These are phyloP conservation scores for Fistulinella prunicolor DNA, from an alignment of 768 basidiomycete species.

Conservation along the genomic window DNA sequence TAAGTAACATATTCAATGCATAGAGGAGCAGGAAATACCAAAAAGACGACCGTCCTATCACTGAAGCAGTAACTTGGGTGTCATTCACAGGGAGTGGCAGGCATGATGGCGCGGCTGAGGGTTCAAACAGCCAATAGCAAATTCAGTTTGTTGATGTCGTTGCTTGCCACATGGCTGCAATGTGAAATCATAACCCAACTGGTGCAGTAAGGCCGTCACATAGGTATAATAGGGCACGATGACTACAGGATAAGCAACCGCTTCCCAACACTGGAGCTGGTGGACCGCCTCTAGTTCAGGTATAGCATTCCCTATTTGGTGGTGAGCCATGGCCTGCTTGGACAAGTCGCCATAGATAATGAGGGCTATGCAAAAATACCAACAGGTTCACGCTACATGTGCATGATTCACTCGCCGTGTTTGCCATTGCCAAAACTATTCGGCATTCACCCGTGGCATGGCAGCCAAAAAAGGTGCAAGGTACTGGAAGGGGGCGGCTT, in stretches of 20 bases:
- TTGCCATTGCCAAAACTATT: conserved; percentile 99
- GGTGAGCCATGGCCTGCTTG: conserved; percentile 99
- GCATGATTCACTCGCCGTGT: conserved; percentile 65
- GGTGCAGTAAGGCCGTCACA: no score
- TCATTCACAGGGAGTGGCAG: background rate
- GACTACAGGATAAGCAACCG: conserved; percentile 14
- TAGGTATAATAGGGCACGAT: conserved; percentile 22
- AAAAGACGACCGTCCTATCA: conserved; percentile 1
- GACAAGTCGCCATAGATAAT: conserved; percentile 99
- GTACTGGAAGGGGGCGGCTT: conserved; percentile 98
- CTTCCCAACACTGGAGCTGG: conserved; percentile 15
- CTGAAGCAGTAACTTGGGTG: conserved; percentile 7
- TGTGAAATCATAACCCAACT: no score
- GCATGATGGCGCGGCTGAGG: no score
- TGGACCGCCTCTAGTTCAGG: conserved; percentile 80
- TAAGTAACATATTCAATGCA: no score
- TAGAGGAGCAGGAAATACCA: background rate
- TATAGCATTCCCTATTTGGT: conserved; percentile 96
- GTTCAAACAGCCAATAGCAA: no score
- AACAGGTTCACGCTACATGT: conserved; percentile 4
- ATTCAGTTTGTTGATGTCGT: no score
- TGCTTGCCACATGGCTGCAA: no score
- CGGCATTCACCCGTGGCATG: conserved; percentile 99
- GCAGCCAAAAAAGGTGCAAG: conserved; percentile 99
- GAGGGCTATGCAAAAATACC: conserved; percentile 52